A percentile compares a stretch with the other conserved stretches of the same genome.
Conservation (phyloP, 2,329 filamentous ascomycete species). For the Hirsutella rhossiliensis region DNA sequence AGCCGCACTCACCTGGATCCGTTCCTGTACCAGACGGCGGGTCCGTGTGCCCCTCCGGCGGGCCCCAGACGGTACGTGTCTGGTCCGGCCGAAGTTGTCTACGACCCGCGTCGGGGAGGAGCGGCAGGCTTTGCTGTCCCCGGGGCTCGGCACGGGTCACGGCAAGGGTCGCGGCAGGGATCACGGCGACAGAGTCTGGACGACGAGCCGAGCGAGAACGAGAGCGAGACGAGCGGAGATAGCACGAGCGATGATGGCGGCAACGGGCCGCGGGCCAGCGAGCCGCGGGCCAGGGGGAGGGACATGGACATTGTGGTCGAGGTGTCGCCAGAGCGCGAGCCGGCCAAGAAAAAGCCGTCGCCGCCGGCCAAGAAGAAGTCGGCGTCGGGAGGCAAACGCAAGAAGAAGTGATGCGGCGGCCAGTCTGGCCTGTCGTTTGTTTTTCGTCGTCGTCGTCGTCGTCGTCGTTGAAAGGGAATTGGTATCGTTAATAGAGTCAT, state of each 20-base stretch:
- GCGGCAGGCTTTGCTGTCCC: slow-evolving; percentile 3
- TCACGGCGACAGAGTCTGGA: slow-evolving; percentile 13
- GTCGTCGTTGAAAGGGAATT: neutral
- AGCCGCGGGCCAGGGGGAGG: slow-evolving; percentile 13
- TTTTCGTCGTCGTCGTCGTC: neutral
- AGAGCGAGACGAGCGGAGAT: slow-evolving; percentile 21
- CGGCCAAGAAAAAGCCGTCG: slow-evolving; percentile 26
- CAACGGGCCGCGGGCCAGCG: slow-evolving; percentile 20
- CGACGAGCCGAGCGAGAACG: slow-evolving; percentile 22
- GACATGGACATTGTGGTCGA: slow-evolving; percentile 28
- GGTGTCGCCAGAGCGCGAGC: slow-evolving; percentile 18
- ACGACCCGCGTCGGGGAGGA: slow-evolving; percentile 12
- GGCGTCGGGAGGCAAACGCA: slow-evolving; percentile 17
- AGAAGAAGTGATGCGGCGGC: slow-evolving; percentile 17
- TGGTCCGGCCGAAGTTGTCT: slow-evolving; percentile 17
- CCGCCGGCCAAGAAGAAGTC: slow-evolving; percentile 29
- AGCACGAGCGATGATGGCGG: slow-evolving; percentile 24
- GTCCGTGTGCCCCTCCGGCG: slow-evolving; percentile 21
- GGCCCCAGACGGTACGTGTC: slow-evolving; percentile 20
- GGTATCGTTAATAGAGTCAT: neutral
- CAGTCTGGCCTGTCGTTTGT: neutral
- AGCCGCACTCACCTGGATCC: slow-evolving; percentile 26
- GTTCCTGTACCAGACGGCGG: slow-evolving; percentile 40
- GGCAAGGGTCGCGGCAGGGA: neutral
- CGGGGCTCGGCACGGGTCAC: slow-evolving; percentile 10